These are phyloP conservation scores for Debaryomyces fabryi DNA, from an alignment of 1,139 yeast genomes.

Conservation along the genomic window DNA sequence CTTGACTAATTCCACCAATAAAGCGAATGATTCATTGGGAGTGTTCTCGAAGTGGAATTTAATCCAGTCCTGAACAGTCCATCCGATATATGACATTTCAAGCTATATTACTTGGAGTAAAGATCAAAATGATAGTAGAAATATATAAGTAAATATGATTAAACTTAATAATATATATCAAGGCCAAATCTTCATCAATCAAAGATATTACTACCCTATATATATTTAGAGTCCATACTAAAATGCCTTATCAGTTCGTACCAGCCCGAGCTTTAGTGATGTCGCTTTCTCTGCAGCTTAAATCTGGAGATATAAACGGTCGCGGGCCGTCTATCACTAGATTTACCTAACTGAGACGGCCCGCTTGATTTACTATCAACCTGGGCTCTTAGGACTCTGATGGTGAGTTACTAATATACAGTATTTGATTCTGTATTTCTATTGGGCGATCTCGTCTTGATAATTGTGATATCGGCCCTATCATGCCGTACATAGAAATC, in stretches of 20 bases:
- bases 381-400: not conserved
- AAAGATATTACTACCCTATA: not conserved
- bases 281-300: not conserved
- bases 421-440: not conserved
- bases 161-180: not conserved
- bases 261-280: not conserved
- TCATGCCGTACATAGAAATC: not conserved
- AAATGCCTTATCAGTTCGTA: conserved; percentile 3
- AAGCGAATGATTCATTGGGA: conserved; percentile 59
- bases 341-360: conserved; percentile 8
- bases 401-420: not conserved
- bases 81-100: conserved; percentile 28
- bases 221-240: not conserved
- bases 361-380: not conserved
- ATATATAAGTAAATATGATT: not conserved
- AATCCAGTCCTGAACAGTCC: conserved; percentile 64
- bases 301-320: not conserved
- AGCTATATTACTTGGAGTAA: not conserved
- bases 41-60: conserved; percentile 65
- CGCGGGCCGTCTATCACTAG: conserved; percentile 8
- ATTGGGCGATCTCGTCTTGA: conserved; percentile 3
- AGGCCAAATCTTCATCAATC: not conserved
- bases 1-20: conserved; percentile 50
- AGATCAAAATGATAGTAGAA: not conserved
- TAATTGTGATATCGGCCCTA: not conserved